Evolutionary conservation across 148 eudicot species (phyloP), one percentile per base, ranked within the genome.

Genomic region (Hydrangea macrophylla): DNA sequence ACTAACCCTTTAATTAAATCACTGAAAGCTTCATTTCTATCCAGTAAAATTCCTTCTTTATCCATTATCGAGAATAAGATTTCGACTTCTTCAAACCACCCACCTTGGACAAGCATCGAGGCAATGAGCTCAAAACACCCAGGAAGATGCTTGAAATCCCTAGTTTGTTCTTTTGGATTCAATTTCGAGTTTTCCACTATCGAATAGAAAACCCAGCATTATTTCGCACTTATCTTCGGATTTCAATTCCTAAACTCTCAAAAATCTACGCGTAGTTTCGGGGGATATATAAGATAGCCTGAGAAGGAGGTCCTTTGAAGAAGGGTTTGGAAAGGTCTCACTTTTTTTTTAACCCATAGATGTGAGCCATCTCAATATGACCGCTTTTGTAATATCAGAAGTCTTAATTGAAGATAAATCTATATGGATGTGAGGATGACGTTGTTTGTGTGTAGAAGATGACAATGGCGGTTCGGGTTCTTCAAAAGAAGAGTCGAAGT

Each of bases 1-100:
- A 75, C 79, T 81, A 83, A 92, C 32, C 86, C 82, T 75, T 70
- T 75, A 68, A 92, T 72, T 68, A 92, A 73, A 65, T 71, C 56
- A 87, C 80, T 75, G 65, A 72, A 85, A 83, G 84, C 55, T 70
- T 82, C 90, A 70, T 72, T 32, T 85, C 75, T 64, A 82, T 70
- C 89, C 89, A 87, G 30, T 8, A 63, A 70, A 89, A 83, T 76
- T 80, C 90, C 86, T 76, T 60, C 67, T 7, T 36, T 58, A 37
- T 89, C 87, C 77, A 76, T 75, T 50, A 27, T 44, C 1, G 82
- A 78, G 10, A 92, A 64, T 84, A 92, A 76, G 17, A 24, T n/a
- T n/a, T 87, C 89, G 67, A 58, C 86, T 76, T 87, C 92, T 54
- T 28, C 58, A 71, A 64, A 48, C 78, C 76, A 65, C 76, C 77